These are phyloP conservation scores for Phyllosticta citribraziliensis DNA, from an alignment of 2,329 filamentous ascomycete species.

Conservation along the genomic window DNA sequence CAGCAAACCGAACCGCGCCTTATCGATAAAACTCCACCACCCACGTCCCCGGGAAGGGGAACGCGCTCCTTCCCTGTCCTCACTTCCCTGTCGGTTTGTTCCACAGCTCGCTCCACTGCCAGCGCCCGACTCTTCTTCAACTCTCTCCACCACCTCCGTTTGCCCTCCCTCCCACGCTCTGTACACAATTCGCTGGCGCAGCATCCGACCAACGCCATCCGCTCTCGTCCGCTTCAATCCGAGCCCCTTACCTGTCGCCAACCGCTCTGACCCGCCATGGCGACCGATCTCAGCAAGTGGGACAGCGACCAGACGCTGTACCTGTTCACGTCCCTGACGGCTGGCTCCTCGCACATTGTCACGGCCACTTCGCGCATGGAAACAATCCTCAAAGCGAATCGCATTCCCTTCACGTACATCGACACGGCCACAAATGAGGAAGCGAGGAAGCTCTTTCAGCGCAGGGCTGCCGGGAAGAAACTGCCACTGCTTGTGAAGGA, in stretches of 20 bases:
- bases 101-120: background rate
- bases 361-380: constrained; percentile 93
- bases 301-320: constrained; percentile 54
- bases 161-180: background rate
- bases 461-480: constrained; percentile 76
- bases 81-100: background rate
- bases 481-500: constrained; percentile 82
- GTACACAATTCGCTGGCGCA: background rate
- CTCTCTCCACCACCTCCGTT: background rate
- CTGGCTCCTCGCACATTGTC: constrained; percentile 90
- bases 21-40: background rate
- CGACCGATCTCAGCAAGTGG: constrained; percentile 33
- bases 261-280: constrained; percentile 11
- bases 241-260: background rate
- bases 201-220: background rate
- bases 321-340: constrained; percentile 92
- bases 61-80: background rate
- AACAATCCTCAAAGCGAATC: constrained; percentile 91
- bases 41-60: too few relatives aligned
- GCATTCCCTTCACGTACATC: constrained; percentile 83
- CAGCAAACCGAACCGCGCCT: background rate
- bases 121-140: background rate
- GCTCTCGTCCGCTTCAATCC: background rate
- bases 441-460: constrained; percentile 79
- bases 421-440: constrained; percentile 86